These are phyloP conservation scores for Venturia asperata DNA, from an alignment of 2,329 filamentous ascomycete genomes.

Conservation along the genomic window DNA sequence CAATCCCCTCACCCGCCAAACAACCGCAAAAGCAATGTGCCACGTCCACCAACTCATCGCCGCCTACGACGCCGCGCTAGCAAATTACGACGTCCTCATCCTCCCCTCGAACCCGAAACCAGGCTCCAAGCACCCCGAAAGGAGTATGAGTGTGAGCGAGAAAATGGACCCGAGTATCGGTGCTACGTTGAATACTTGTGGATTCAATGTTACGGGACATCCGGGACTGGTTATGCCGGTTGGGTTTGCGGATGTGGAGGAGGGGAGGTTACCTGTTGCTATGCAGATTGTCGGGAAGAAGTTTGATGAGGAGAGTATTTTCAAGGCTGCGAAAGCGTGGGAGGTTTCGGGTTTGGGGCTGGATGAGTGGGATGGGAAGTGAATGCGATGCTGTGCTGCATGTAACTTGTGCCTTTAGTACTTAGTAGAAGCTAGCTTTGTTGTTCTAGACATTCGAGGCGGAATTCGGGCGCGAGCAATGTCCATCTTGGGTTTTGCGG, in stretches of 20 bases:
- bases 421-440: too few relatives aligned
- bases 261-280: constrained; percentile 33
- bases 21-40: constrained; percentile 40
- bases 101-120: constrained; percentile 43
- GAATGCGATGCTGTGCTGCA: neutral
- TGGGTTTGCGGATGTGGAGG: constrained; percentile 36
- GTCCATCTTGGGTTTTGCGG: too few relatives aligned
- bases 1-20: constrained; percentile 27
- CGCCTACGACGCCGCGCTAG: constrained; percentile 42
- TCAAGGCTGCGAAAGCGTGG: constrained; percentile 32
- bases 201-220: constrained; percentile 30
- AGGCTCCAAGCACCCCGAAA: constrained; percentile 37
- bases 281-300: constrained; percentile 34
- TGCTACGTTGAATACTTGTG: constrained; percentile 28
- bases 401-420: too few relatives aligned
- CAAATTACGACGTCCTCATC: constrained; percentile 42
- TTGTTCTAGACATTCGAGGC: neutral
- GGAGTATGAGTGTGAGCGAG: constrained; percentile 31
- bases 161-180: constrained; percentile 31
- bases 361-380: constrained; percentile 24
- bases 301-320: constrained; percentile 30
- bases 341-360: constrained; percentile 28
- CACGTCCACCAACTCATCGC: constrained; percentile 42
- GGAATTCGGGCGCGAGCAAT: too few relatives aligned
- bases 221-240: constrained; percentile 29